Evolutionary conservation across 1,284 basidiomycete genomes (phyloP), one percentile per base, ranked within the genome.

Genomic region (Gymnopus androsaceus): DNA sequence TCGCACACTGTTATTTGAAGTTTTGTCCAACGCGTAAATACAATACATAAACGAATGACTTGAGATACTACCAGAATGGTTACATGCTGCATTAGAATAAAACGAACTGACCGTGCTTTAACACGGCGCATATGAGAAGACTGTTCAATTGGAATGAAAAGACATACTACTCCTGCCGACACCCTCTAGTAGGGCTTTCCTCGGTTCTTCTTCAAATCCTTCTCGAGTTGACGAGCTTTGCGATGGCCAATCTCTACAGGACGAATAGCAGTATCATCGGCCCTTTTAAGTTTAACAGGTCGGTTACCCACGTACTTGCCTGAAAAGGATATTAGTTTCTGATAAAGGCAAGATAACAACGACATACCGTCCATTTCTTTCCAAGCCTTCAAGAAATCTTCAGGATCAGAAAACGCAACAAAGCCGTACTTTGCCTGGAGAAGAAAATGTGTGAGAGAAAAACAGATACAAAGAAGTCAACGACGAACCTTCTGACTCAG

Each of bases 371-470:
- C 94, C 94, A 98, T 98, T 72, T 99, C 94, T 70, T 99, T 99
- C 97, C 97, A 99, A 6, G 97, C 97, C 65, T 86, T 94, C 57
- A 99, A 72, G 70, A 98, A 99, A 71, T 99, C 97, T 74, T 99
- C 96, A 0, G 97, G 97, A 67, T 99, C 97, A 55, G 93, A 94
- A 72, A 99, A 99, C 0, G 94, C 92, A 33, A 99, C 94, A 67
- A 99, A 99, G 1, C 94, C 97, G 67, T 90, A 99, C 71, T 94
- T 97, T 0, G 95, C 94, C 92, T 99, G 65, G 4, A n/a, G 7
- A 15, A 30, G 25, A 25, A 58, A 47, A 49, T 31, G 44, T 27
- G 54, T 54, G 21, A 62, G 54, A 36, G 46, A 56, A 56, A 51
- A 42, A 34, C 30, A 34, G 31, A 51, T 2, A 36, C 7, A 25